Conservation (phyloP, 306 rosid species). For the Morella rubra region DNA sequence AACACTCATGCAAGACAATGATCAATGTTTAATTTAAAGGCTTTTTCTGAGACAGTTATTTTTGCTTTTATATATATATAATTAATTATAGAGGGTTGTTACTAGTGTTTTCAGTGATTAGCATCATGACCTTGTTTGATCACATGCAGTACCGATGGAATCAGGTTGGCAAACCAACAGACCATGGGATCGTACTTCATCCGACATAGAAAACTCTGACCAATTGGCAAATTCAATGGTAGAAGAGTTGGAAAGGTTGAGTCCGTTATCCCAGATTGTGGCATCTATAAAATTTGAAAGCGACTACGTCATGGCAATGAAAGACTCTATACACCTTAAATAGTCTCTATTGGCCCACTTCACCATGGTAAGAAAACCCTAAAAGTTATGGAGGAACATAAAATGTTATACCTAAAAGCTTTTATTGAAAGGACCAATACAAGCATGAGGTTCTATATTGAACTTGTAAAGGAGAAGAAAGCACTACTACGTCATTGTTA, state of each 20-base stretch:
- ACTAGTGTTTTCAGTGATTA: no score
- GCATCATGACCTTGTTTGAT: no score
- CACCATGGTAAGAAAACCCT: constrained; percentile 33
- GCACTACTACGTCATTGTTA: constrained; percentile 9
- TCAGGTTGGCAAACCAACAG: neutral
- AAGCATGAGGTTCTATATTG: constrained; percentile 5
- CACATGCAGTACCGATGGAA: no score
- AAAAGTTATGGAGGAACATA: constrained; percentile 35
- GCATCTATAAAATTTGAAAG: constrained; percentile 33
- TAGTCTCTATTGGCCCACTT: constrained; percentile 39
- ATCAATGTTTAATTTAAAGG: no score
- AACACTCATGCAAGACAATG: no score
- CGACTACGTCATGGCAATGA: constrained; percentile 7
- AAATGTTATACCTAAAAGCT: constrained; percentile 31
- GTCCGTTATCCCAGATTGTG: constrained; percentile 13
- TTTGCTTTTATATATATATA: no score
- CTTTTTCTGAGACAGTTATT: neutral
- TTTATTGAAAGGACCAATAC: constrained; percentile 16
- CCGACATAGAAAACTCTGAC: neutral
- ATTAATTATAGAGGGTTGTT: neutral
- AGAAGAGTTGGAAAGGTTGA: neutral
- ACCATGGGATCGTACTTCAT: neutral
- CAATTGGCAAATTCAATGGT: neutral
- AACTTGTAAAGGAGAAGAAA: constrained; percentile 11
- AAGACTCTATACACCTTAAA: constrained; percentile 33